Base-by-base conservation (phyloP, 1,284 basidiomycete genomes). In the Apiotrichum gamsii region DNA sequence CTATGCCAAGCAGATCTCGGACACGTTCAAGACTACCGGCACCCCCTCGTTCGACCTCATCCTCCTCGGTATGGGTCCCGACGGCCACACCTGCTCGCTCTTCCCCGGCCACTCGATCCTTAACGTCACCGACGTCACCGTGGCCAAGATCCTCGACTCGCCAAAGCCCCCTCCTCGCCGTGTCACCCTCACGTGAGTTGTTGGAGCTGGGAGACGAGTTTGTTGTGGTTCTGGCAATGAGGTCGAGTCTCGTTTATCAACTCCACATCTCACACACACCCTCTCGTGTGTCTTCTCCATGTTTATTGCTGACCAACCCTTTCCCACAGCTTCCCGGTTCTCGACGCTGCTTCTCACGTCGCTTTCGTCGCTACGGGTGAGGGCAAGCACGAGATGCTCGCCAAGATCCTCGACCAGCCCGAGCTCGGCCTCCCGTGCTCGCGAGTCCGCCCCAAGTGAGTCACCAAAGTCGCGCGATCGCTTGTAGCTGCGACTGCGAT, bases 31-130 rank as follows among this genome's bases (percentile, higher is more conserved):
- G 0, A 82, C 84, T 65, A 85, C 83, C 67, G 87, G 94, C 70
- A 79, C 89, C 2, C 93, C 91, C 53, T 78, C 90, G 43, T 96
- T 96, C 70, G 91, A 96, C 71, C 81, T 96, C 64, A 86, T 96
- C 75, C 80, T 96, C 33, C 83, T 96, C 44, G 91, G 91, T 48
- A 84, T 91, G 79, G 91, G 91, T 11, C 84, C 87, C 4, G 94
- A 97, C 67, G 94, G 95, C 16, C 95, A 99, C 78, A 98, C 94
- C 24, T 90, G 85, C 56, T 91, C 87, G 21, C 82, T 99, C 56
- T 99, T 99, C 81, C 94, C 95, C 19, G 86, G 81, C 3, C 94
- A 98, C 69, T 79, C 80, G 47, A 80, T 97, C 33, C 79, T 98
- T 30, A 65, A 74, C 29, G 94, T 97, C 74, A 81, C 80, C 52